phyloP scores from a whole-genome alignment of 495 filamentous ascomycete species.

The Penicillium mononematosum region DNA sequence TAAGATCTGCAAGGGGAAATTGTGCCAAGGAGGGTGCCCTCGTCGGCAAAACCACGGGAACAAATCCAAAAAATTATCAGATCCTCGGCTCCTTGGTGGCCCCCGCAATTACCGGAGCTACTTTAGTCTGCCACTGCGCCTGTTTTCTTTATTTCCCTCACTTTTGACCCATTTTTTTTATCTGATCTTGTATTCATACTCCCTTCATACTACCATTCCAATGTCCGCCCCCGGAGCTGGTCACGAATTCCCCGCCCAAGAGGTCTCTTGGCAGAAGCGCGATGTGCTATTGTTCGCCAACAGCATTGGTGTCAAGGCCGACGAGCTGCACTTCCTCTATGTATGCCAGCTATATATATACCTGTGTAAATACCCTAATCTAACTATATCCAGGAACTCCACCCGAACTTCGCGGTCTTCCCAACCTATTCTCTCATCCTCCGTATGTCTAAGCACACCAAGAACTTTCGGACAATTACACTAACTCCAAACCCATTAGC shows the following conservation, averaged over 20 bases:
- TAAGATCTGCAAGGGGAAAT: constrained; percentile 6
- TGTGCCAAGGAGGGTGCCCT: constrained; percentile 15
- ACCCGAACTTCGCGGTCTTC: constrained; percentile 80
- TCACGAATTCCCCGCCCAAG: constrained; percentile 69
- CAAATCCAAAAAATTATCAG: constrained; percentile 26
- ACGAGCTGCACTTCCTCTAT: constrained; percentile 89
- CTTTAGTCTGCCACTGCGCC: constrained; percentile 18
- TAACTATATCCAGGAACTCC: constrained; percentile 61
- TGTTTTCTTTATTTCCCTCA: constrained; percentile 2
- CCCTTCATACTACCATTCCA: constrained; percentile 4
- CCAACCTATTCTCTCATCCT: constrained; percentile 85
- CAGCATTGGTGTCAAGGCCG: constrained; percentile 77
- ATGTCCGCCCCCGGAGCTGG: constrained; percentile 68
- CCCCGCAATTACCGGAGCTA: constrained; percentile 29
- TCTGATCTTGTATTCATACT: not conserved
- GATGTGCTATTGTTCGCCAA: constrained; percentile 85
- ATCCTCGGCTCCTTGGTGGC: constrained; percentile 29
- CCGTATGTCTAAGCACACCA: constrained; percentile 45
- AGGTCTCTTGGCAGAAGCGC: constrained; percentile 81
- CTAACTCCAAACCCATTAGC: constrained; percentile 42
- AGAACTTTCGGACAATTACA: not conserved
- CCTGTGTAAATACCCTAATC: not conserved
- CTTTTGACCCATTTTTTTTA: not conserved
- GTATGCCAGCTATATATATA: constrained; percentile 43
- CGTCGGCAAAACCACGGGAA: constrained; percentile 22